These are phyloP conservation scores for Stenogyne calaminthoides DNA, from an alignment of 305 asterid genomes.

Conservation along the genomic window DNA sequence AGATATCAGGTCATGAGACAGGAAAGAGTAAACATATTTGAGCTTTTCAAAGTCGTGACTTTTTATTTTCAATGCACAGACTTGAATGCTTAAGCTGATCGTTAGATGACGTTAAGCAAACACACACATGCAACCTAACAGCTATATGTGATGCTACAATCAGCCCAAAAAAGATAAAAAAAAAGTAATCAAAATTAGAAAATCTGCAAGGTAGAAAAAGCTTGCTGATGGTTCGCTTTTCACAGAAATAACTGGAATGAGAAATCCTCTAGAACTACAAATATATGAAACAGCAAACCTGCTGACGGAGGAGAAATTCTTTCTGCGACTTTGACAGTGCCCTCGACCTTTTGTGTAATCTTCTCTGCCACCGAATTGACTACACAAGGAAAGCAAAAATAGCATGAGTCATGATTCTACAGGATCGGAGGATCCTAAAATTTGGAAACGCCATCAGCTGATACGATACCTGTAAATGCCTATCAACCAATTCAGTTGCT, in stretches of 20 bases:
- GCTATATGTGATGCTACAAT: constrained; percentile 21
- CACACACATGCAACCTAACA: constrained; percentile 23
- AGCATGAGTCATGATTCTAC: constrained; percentile 24
- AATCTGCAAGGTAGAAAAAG: constrained; percentile 24
- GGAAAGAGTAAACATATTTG: constrained; percentile 15
- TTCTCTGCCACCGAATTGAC: constrained; percentile 99
- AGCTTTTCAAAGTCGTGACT: background rate
- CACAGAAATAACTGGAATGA: constrained; percentile 16
- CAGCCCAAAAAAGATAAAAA: constrained; percentile 19
- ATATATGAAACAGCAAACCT: constrained; percentile 55
- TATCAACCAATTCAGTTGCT: constrained; percentile 96
- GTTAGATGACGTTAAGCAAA: constrained; percentile 10
- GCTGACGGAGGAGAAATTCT: constrained; percentile 98
- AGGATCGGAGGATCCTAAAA: constrained; percentile 33
- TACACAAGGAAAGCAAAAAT: constrained; percentile 41
- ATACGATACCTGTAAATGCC: constrained; percentile 86
- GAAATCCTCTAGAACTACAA: constrained; percentile 14
- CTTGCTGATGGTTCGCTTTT: constrained; percentile 20
- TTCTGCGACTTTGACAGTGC: constrained; percentile 97
- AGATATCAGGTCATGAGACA: background rate
- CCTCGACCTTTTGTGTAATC: constrained; percentile 98
- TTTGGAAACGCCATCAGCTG: constrained; percentile 29
- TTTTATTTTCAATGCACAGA: constrained; percentile 22
- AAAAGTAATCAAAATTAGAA: constrained; percentile 2
- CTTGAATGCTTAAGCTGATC: constrained; percentile 4